phyloP scores from a whole-genome alignment of 495 filamentous ascomycete species.

The Neurospora pannonica region DNA sequence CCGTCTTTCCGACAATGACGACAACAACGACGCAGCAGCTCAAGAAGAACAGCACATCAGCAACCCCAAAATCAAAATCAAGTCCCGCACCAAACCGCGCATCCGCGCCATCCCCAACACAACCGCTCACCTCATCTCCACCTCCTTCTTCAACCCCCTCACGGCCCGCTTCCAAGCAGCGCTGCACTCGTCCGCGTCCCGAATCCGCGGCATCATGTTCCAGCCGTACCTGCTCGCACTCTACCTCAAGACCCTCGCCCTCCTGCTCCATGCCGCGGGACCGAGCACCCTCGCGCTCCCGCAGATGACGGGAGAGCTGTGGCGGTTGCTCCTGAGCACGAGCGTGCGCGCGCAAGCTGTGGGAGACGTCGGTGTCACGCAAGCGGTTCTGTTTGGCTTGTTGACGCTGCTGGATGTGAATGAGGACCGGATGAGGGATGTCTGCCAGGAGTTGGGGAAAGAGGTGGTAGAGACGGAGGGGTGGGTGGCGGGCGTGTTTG shows the following conservation, averaged over 20 bases:
- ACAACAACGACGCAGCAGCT: not conserved
- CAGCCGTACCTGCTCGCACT: conserved; percentile 50
- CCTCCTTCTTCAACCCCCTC: conserved; percentile 75
- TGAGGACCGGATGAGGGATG: conserved; percentile 59
- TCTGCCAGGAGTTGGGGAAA: conserved; percentile 53
- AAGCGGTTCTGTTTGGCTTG: conserved; percentile 68
- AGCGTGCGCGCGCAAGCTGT: conserved; percentile 30
- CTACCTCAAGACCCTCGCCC: conserved; percentile 55
- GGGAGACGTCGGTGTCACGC: conserved; percentile 53
- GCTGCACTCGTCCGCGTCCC: conserved; percentile 31
- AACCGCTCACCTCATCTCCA: conserved; percentile 60
- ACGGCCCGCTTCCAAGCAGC: conserved; percentile 50
- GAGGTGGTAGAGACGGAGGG: conserved; percentile 48
- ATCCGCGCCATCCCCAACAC: conserved; percentile 62
- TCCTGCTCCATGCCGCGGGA: conserved; percentile 57
- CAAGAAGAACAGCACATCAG: conserved; percentile 7
- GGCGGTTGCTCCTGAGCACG: conserved; percentile 50
- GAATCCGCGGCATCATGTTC: conserved; percentile 40
- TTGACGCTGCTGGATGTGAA: conserved; percentile 82
- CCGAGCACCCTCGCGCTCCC: conserved; percentile 51
- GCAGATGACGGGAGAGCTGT: conserved; percentile 62
- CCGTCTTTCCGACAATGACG: conserved; percentile 15
- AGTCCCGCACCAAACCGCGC: conserved; percentile 36
- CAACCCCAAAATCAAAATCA: conserved; percentile 11
- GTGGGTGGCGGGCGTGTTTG: conserved; percentile 36